Conservation (phyloP, 148 eudicot species). For the Chenopodium formosanum region DNA sequence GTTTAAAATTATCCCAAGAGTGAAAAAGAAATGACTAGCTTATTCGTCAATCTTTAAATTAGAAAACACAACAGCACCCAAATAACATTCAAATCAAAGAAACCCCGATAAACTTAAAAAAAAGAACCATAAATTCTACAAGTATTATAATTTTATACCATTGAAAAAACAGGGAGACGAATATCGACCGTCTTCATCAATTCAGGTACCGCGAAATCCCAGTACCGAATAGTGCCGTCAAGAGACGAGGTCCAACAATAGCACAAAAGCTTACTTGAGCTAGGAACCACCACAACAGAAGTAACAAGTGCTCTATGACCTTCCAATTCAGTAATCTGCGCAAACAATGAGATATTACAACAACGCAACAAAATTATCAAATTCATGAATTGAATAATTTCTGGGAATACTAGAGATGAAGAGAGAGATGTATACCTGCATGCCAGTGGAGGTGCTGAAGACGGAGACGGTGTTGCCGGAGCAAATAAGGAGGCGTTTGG, state of each 20-base stretch:
- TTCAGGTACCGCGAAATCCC: conserved; percentile 71
- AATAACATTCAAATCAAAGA: not conserved
- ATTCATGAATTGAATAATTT: not conserved
- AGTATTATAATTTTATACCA: conserved; percentile 37
- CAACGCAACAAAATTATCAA: not conserved
- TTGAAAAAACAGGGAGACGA: conserved; percentile 61
- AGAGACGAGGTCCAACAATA: conserved; percentile 88
- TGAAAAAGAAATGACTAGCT: not conserved
- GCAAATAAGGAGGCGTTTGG: conserved; percentile 67
- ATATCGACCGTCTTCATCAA: conserved; percentile 63
- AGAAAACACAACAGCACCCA: not conserved
- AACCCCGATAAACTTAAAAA: not conserved
- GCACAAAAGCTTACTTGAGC: conserved; percentile 49
- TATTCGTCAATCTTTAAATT: too few species aligned
- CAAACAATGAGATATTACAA: not conserved
- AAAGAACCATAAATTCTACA: not conserved
- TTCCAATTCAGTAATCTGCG: conserved; percentile 71
- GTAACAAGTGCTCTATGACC: conserved; percentile 77
- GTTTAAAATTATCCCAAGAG: not conserved
- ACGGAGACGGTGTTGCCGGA: conserved; percentile 70
- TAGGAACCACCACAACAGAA: conserved; percentile 69
- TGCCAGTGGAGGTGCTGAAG: conserved; percentile 75
- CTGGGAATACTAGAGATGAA: not conserved
- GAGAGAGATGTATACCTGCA: conserved; percentile 45
- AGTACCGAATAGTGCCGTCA: conserved; percentile 79